Conservation (phyloP, 805 yeast species). For the Hanseniaspora nectarophila region DNA sequence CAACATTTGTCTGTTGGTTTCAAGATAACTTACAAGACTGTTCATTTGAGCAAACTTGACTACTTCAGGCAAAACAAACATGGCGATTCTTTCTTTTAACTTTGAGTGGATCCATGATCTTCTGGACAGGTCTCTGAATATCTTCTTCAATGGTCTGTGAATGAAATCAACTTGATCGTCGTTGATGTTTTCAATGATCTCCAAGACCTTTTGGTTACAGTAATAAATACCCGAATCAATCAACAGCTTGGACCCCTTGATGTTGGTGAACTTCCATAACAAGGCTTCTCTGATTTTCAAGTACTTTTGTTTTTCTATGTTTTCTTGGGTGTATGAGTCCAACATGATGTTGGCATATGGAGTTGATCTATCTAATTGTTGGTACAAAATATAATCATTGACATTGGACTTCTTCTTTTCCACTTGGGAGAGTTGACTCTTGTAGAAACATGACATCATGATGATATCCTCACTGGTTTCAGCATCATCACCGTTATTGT, state of each 20-base stretch:
- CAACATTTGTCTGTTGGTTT: conserved; percentile 72
- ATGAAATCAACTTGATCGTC: conserved; percentile 23
- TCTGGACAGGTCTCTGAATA: conserved; percentile 78
- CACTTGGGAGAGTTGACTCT: conserved; percentile 9
- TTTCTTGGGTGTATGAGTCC: conserved; percentile 59
- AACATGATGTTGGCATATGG: conserved; percentile 49
- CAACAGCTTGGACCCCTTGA: conserved; percentile 63
- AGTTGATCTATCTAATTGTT: conserved; percentile 43
- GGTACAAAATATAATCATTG: conserved; percentile 13
- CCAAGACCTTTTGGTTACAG: conserved; percentile 43
- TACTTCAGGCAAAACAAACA: conserved; percentile 58
- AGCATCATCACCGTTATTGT: neutral
- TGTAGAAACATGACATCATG: conserved; percentile 15
- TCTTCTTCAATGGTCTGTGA: conserved; percentile 48
- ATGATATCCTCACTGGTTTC: conserved; percentile 9
- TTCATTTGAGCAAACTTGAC: conserved; percentile 66
- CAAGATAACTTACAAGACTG: conserved; percentile 71
- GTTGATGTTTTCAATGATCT: conserved; percentile 34
- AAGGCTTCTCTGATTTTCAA: conserved; percentile 72
- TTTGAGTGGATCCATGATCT: conserved; percentile 77
- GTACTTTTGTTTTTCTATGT: conserved; percentile 58
- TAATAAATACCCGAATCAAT: conserved; percentile 64
- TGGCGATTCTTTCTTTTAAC: conserved; percentile 48
- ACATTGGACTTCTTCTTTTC: conserved; percentile 13
- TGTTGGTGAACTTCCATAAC: conserved; percentile 76